Conservation (phyloP, 495 filamentous ascomycete species). For the Aspergillus sclerotiicarbonarius region DNA sequence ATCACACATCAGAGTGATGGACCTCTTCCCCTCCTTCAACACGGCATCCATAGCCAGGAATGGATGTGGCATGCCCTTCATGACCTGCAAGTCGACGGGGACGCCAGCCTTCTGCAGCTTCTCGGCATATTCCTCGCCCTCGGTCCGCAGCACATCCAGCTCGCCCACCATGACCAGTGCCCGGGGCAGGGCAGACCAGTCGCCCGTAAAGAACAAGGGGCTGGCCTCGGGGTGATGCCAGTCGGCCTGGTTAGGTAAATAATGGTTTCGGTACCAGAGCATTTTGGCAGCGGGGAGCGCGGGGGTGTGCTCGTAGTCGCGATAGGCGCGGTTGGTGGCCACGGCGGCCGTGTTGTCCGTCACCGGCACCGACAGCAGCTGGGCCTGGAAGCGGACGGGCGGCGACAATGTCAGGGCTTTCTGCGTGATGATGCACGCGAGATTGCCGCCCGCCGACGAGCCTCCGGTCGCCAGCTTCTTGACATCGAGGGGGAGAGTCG, state of each 20-base stretch:
- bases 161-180: conserved; percentile 57
- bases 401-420: conserved; percentile 45
- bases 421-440: conserved; percentile 55
- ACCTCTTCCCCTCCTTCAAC: conserved; percentile 50
- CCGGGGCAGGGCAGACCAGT: conserved; percentile 48
- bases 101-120: conserved; percentile 51
- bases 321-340: conserved; percentile 45
- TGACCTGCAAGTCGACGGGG: conserved; percentile 53
- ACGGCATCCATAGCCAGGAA: conserved; percentile 60
- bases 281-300: conserved; percentile 55
- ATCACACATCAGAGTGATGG: conserved; percentile 55
- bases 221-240: conserved; percentile 53
- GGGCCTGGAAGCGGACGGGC: conserved; percentile 44
- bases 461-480: conserved; percentile 52
- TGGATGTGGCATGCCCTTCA: conserved; percentile 62
- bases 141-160: conserved; percentile 52
- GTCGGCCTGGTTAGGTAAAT: conserved; percentile 46
- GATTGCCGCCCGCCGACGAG: conserved; percentile 55
- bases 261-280: conserved; percentile 58
- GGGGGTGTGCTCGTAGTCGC: conserved; percentile 46
- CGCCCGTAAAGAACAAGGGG: conserved; percentile 48
- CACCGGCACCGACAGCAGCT: conserved; percentile 58
- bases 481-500: conserved; percentile 41
- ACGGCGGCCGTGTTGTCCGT: conserved; percentile 55
- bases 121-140: conserved; percentile 50